Evolutionary conservation across 495 filamentous ascomycete genomes (phyloP).

Genomic region (Podospora appendiculata): DNA sequence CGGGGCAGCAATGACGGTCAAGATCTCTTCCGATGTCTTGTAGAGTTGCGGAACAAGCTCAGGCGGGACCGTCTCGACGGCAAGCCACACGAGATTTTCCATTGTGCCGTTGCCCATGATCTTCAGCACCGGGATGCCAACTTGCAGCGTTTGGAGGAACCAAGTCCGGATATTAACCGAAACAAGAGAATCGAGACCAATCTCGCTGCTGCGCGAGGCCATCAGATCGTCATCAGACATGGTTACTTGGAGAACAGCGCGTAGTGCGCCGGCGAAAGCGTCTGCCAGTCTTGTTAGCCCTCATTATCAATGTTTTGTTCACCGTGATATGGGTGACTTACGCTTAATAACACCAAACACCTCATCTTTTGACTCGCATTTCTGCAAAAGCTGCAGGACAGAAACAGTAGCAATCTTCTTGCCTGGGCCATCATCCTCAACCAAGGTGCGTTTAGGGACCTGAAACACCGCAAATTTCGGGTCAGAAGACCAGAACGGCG

Average conservation of each 20-base stretch:
- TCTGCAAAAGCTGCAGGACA: neutral
- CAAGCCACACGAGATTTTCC: neutral
- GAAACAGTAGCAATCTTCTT: neutral
- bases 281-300: neutral
- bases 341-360: neutral
- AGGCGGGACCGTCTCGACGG: slow-evolving; percentile 2
- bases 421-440: neutral
- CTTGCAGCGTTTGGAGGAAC: slow-evolving; percentile 25
- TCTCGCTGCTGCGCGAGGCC: neutral
- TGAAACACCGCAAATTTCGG: too few relatives aligned
- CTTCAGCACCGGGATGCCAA: slow-evolving; percentile 29
- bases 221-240: neutral
- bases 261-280: neutral
- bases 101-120: slow-evolving; percentile 20
- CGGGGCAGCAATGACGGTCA: neutral
- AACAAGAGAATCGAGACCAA: slow-evolving; percentile 28
- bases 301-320: neutral
- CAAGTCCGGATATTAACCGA: slow-evolving; percentile 28
- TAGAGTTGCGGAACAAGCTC: neutral
- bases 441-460: neutral
- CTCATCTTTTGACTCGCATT: neutral
- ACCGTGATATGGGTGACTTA: neutral
- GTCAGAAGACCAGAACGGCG: too few relatives aligned
- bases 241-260: neutral
- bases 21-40: neutral